Evolutionary conservation across 2,329 filamentous ascomycete species (phyloP).

Genomic region (Hymenoscyphus scutula): DNA sequence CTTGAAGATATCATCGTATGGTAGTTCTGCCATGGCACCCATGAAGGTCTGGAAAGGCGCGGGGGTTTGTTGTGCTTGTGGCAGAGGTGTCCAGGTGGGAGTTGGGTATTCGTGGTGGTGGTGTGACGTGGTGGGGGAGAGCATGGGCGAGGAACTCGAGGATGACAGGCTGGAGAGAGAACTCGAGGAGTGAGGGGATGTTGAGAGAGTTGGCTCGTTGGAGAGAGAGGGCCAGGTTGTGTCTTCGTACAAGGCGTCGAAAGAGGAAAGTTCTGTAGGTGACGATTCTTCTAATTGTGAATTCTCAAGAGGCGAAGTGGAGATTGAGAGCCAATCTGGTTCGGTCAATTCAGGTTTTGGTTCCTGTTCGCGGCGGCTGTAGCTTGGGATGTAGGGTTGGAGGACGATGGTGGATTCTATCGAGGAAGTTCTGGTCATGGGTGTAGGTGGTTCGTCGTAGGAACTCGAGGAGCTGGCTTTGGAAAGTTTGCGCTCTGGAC

Average conservation of each 20-base stretch:
- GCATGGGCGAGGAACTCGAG: constrained; percentile 4
- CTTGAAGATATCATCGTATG: constrained; percentile 37
- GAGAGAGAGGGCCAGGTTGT: constrained; percentile 27
- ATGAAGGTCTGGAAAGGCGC: constrained; percentile 37
- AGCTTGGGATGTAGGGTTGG: constrained; percentile 15
- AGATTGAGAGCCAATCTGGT: constrained; percentile 11
- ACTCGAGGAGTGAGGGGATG: constrained; percentile 22
- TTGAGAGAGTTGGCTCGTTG: constrained; percentile 11
- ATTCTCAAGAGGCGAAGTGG: constrained; percentile 3
- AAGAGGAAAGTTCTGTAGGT: constrained; percentile 22
- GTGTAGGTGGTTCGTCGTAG: constrained; percentile 18
- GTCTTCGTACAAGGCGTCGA: constrained; percentile 35
- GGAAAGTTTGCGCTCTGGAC: constrained; percentile 22
- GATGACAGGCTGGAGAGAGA: constrained; percentile 21
- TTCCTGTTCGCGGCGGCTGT: constrained; percentile 2
- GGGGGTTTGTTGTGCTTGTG: constrained; percentile 15
- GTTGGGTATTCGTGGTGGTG: constrained; percentile 27
- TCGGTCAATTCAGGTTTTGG: constrained; percentile 10
- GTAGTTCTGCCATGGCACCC: constrained; percentile 33
- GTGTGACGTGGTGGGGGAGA: constrained; percentile 6
- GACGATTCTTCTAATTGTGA: constrained; percentile 5
- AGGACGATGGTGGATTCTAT: constrained; percentile 27
- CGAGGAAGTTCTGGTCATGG: constrained; percentile 28
- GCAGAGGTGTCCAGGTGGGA: constrained; percentile 25
- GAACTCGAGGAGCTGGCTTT: constrained; percentile 14